Conservation (phyloP, 2,329 filamentous ascomycete genomes). For the Paraphoma sp. region DNA sequence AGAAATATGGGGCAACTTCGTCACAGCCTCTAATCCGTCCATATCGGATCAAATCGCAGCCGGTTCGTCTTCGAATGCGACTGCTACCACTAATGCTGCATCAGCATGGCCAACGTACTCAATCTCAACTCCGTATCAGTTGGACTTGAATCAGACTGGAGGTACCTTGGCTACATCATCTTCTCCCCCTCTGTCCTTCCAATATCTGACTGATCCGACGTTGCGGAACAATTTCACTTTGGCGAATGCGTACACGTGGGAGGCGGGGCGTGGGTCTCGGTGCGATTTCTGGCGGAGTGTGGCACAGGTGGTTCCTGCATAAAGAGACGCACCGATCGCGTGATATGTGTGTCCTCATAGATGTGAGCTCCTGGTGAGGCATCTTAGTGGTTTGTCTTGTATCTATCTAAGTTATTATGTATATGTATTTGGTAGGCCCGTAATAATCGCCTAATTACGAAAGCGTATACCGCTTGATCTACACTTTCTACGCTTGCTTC, state of each 20-base stretch:
- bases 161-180: slow-evolving; percentile 10
- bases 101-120: slow-evolving; percentile 22
- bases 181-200: not conserved
- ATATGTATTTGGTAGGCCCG: no score
- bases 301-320: not conserved
- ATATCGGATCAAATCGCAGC: slow-evolving; percentile 12
- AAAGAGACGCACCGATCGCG: not conserved
- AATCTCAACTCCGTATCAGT: slow-evolving; percentile 8
- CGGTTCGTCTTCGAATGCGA: slow-evolving; percentile 8
- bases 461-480: no score
- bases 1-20: slow-evolving; percentile 25
- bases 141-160: slow-evolving; percentile 27
- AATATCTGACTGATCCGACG: slow-evolving; percentile 12
- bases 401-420: no score
- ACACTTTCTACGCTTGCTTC: no score
- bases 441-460: no score
- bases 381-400: not conserved
- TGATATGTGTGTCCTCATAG: not conserved
- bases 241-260: slow-evolving; percentile 31
- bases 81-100: slow-evolving; percentile 1
- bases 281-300: slow-evolving; percentile 32
- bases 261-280: slow-evolving; percentile 24
- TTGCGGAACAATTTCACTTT: slow-evolving; percentile 18
- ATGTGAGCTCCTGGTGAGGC: not conserved
- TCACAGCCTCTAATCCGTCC: slow-evolving; percentile 16